Conservation (phyloP, 768 basidiomycete genomes). For the Lactarius akahatsu region DNA sequence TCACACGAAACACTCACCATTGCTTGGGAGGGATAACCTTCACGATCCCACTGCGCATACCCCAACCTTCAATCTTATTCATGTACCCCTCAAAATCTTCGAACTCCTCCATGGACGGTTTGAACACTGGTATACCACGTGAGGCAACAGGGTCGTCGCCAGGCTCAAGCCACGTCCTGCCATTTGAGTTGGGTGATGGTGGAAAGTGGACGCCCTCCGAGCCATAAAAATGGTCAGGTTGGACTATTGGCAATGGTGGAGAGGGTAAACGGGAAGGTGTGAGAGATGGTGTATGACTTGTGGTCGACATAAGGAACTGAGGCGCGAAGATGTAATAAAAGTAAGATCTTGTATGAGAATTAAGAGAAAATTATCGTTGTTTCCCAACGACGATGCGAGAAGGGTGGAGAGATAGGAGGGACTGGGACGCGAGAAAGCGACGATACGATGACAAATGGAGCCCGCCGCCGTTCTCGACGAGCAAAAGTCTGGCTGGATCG, state of each 20-base stretch:
- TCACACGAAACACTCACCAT: slow-evolving; percentile 57
- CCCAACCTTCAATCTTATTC: slow-evolving; percentile 86
- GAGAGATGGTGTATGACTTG: slow-evolving; percentile 36
- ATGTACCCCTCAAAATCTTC: slow-evolving; percentile 90
- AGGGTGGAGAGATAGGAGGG: neutral
- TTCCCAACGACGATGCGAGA: neutral
- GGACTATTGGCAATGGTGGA: slow-evolving; percentile 45
- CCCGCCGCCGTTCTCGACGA: slow-evolving; percentile 8
- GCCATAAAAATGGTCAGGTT: slow-evolving; percentile 85
- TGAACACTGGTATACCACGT: slow-evolving; percentile 95
- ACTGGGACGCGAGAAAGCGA: neutral
- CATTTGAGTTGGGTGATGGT: slow-evolving; percentile 63
- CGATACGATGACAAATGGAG: neutral
- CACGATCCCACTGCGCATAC: slow-evolving; percentile 85
- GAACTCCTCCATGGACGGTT: slow-evolving; percentile 90
- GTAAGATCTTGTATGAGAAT: neutral
- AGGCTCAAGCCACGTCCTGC: slow-evolving; percentile 70
- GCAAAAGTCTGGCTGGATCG: neutral
- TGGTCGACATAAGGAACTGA: slow-evolving; percentile 21
- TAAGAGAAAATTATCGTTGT: neutral
- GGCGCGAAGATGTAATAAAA: neutral
- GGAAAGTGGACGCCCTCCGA: slow-evolving; percentile 46
- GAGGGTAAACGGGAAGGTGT: slow-evolving; percentile 51
- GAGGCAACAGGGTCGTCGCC: slow-evolving; percentile 75
- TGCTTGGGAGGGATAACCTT: slow-evolving; percentile 95